phyloP scores from a whole-genome alignment of 2,329 filamentous ascomycete genomes.

The Stemphylium vesicarium region DNA sequence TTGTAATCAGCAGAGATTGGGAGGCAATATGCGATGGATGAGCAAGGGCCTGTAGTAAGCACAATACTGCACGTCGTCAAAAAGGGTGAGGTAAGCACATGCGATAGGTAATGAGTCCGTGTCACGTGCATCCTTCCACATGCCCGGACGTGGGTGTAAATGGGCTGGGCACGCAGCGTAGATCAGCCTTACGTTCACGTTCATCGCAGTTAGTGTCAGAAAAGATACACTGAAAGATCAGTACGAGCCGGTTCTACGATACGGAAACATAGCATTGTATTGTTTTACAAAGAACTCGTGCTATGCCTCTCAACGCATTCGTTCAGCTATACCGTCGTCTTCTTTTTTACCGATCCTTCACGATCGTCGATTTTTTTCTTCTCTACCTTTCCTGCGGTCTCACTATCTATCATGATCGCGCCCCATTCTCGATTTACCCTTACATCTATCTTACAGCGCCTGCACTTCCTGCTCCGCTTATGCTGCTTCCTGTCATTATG shows the following conservation, averaged over 20 bases:
- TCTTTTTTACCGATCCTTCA: too few species aligned
- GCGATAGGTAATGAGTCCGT: background rate
- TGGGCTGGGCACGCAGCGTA: background rate
- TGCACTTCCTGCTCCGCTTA: background rate
- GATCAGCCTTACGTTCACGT: too few species aligned
- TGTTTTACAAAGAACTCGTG: too few species aligned
- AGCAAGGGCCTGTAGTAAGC: background rate
- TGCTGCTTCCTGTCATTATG: background rate
- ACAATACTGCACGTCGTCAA: background rate
- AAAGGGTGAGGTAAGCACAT: background rate
- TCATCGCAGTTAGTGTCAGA: too few species aligned
- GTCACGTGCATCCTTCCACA: background rate
- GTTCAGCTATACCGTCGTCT: too few species aligned
- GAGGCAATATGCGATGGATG: background rate
- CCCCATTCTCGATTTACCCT: background rate
- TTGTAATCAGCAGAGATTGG: slow-evolving; percentile 22
- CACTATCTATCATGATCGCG: background rate
- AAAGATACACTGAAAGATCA: too few species aligned
- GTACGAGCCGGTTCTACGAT: too few species aligned
- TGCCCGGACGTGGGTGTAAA: background rate
- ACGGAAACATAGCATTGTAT: too few species aligned
- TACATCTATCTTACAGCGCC: background rate
- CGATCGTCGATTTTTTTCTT: background rate
- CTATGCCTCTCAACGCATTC: too few species aligned
- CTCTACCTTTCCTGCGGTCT: background rate